Conservation (phyloP, 768 basidiomycete species). For the Lactifluus volemus region DNA sequence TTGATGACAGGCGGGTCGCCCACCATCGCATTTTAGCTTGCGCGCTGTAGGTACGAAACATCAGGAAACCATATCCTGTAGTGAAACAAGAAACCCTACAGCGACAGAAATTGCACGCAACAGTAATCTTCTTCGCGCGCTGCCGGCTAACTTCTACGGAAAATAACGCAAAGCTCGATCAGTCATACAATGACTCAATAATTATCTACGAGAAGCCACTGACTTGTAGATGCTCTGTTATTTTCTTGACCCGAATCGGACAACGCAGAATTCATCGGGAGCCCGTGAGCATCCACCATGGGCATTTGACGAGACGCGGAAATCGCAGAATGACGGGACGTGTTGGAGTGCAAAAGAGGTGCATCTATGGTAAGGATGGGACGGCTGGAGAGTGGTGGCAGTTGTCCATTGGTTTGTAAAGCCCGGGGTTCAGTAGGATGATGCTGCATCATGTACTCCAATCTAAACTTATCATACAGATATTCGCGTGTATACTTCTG, state of each 20-base stretch:
- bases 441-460: conserved; percentile 47
- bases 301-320: conserved; percentile 36
- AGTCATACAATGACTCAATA: conserved; percentile 12
- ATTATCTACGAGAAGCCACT: conserved; percentile 22
- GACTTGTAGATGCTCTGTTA: conserved; percentile 30
- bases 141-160: conserved; percentile 49
- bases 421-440: conserved; percentile 6
- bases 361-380: conserved; percentile 20
- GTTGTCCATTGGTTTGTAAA: conserved; percentile 22
- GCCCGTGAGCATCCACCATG: conserved; percentile 22
- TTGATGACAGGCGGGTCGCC: conserved; percentile 73
- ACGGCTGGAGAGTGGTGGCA: conserved; percentile 27
- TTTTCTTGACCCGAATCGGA: conserved; percentile 24
- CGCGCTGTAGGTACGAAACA: conserved; percentile 42
- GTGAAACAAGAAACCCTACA: conserved; percentile 38
- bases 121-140: conserved; percentile 78
- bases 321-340: conserved; percentile 21
- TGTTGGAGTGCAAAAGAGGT: conserved; percentile 5
- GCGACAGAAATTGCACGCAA: conserved; percentile 87
- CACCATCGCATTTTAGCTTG: conserved; percentile 84
- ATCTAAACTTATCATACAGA: conserved; percentile 69
- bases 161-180: conserved; percentile 14
- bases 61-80: conserved; percentile 18
- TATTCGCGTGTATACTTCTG: conserved; percentile 81
- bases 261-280: conserved; percentile 12